Evolutionary conservation across 768 basidiomycete genomes (phyloP).

Genomic region (Gloeophyllum trabeum): DNA sequence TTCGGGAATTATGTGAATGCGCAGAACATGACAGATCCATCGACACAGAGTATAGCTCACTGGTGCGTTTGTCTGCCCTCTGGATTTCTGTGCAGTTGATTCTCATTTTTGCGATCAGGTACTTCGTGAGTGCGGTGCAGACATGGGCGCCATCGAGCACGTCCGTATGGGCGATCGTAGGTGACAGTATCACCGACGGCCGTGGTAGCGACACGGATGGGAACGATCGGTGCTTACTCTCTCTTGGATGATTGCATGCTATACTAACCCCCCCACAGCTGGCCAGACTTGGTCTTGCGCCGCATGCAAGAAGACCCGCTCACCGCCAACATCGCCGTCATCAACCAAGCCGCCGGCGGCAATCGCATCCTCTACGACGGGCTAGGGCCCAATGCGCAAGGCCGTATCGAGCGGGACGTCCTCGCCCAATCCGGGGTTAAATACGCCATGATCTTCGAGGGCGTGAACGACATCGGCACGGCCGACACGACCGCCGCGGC

Average conservation of each 20-base stretch:
- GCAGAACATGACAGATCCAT: conserved; percentile 21
- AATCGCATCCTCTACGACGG: conserved; percentile 40
- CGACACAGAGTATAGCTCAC: conserved; percentile 21
- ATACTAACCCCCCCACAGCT: conserved; percentile 14
- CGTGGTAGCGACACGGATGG: conserved; percentile 30
- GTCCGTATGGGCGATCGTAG: conserved; percentile 29
- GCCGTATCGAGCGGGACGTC: conserved; percentile 40
- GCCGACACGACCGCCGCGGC: conserved; percentile 20
- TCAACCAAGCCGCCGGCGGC: conserved; percentile 41
- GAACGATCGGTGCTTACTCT: conserved; percentile 27
- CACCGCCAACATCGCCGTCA: conserved; percentile 25
- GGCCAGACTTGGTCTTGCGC: conserved; percentile 37
- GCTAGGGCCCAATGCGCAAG: conserved; percentile 33
- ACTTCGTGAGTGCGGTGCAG: conserved; percentile 32
- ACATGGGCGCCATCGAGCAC: conserved; percentile 21
- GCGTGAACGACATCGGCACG: conserved; percentile 42
- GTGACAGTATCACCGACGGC: conserved; percentile 44
- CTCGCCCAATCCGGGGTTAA: conserved; percentile 33
- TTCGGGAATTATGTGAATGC: conserved; percentile 27
- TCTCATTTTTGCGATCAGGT: too few species aligned
- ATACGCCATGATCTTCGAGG: conserved; percentile 40
- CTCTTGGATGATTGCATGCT: not conserved
- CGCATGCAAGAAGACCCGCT: conserved; percentile 24
- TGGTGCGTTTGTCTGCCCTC: too few species aligned
- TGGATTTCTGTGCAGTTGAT: conserved; percentile 10